Conservation (phyloP, 306 rosid species). For the Medicago lupulina region DNA sequence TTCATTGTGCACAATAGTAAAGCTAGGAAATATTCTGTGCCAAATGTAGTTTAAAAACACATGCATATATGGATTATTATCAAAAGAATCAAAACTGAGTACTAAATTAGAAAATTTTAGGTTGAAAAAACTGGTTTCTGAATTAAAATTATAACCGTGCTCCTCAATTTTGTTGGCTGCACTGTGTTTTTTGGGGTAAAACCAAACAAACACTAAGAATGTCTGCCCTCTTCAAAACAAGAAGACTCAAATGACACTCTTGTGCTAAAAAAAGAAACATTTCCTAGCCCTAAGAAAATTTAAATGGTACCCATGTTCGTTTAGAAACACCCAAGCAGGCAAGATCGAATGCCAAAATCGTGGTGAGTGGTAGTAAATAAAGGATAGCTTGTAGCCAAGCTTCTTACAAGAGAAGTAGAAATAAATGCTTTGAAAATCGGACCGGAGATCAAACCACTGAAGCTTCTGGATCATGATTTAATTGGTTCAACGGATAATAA, state of each 20-base stretch:
- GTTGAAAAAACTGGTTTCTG: neutral
- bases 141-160: too few species aligned
- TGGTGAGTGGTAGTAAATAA: neutral
- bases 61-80: neutral
- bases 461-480: too few species aligned
- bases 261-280: neutral
- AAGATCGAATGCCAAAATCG: neutral
- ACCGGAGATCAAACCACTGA: too few species aligned
- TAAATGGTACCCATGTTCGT: neutral
- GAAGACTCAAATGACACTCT: neutral
- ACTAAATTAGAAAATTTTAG: neutral
- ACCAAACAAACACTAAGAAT: neutral
- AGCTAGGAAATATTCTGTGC: slow-evolving; percentile 23
- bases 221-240: slow-evolving; percentile 1
- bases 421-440: too few species aligned
- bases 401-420: neutral
- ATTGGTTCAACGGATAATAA: too few species aligned
- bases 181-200: neutral
- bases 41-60: slow-evolving; percentile 11
- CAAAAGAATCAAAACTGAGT: neutral
- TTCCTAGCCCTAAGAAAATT: slow-evolving; percentile 19
- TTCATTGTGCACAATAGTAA: slow-evolving; percentile 3
- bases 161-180: too few species aligned
- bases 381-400: neutral
- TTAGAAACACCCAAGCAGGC: neutral